Evolutionary conservation across 441 rosid species (phyloP).

Genomic region (Viola pubescens): DNA sequence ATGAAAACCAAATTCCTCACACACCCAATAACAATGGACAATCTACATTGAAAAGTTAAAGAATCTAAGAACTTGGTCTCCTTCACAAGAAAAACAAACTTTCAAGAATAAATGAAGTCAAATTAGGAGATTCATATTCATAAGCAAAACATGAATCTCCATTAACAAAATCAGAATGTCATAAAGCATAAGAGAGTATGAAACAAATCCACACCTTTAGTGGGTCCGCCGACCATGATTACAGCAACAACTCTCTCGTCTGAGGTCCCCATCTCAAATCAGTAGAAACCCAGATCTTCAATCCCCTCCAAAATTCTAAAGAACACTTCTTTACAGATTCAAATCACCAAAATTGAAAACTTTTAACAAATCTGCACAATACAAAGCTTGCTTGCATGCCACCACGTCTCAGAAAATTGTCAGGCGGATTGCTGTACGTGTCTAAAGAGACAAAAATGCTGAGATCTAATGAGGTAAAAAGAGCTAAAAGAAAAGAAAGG

Average conservation of each 20-base stretch:
- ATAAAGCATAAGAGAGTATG: neutral
- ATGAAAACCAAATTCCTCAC: neutral
- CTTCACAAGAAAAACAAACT: slow-evolving; percentile 3
- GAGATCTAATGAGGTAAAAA: no score
- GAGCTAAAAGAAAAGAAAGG: no score
- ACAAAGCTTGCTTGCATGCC: no score
- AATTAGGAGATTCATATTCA: neutral
- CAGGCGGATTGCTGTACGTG: no score
- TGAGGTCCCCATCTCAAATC: slow-evolving; percentile 41
- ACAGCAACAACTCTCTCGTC: slow-evolving; percentile 76
- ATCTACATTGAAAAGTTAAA: neutral
- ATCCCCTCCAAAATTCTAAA: slow-evolving; percentile 2
- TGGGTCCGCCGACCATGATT: slow-evolving; percentile 94
- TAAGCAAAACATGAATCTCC: neutral
- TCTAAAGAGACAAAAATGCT: no score
- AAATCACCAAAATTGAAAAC: no score
- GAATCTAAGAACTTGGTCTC: slow-evolving; percentile 1
- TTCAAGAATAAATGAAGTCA: neutral
- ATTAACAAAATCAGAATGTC: slow-evolving; percentile 1
- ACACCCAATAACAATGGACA: neutral
- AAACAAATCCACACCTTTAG: slow-evolving; percentile 52
- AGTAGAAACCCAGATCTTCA: slow-evolving; percentile 41
- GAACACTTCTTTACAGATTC: neutral
- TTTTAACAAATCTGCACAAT: no score
- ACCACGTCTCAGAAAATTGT: no score